Evolutionary conservation across 495 filamentous ascomycete species (phyloP), one percentile per base, ranked within the genome.

Genomic region (Cairneyella variabilis): DNA sequence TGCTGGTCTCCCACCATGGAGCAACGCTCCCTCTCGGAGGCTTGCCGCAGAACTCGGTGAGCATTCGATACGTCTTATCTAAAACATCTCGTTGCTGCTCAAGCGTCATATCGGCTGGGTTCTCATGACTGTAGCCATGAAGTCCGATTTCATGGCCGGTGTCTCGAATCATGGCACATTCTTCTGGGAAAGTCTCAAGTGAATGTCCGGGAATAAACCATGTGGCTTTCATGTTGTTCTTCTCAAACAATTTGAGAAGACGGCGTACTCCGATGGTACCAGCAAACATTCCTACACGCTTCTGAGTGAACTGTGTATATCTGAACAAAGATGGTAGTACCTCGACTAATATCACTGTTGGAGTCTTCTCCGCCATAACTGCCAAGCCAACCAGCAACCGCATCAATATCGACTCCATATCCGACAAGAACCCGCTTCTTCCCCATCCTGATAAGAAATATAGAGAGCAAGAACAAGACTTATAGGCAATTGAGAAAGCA

Each of bases 181-280:
- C 85, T 61, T 87, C 84, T 0, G 86, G 87, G 62, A 90, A 91
- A 0, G 67, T 89, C 54, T 92, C 88, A 14, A 92, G 77, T 0
- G 81, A 84, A 66, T 92, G 88, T 0, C 86, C 88, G 0, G 87
- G 88, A 53, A 92, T 90, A 66, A 92, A 91, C 83, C 85, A 91
- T 6, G 86, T 88, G 11, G 84, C 79, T 67, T 87, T 90, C 71
- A 92, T 92, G 52, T 83, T 79, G 74, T 90, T 85, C 64, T 88
- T 89, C 7, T 83, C 75, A 64, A 90, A 88, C 2, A 92, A 66
- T 56, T 86, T 89, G 8, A 92, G 76, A 2, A 92, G 70, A 8
- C 88, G 81, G 9, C 78, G 76, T 1, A 84, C 84, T 26, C 88
- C 88, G 30, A 88, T 72, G 6, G 84, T 86, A 27, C 86, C 88